Evolutionary conservation across 495 filamentous ascomycete species (phyloP).

Genomic region (Penicillium lividum): DNA sequence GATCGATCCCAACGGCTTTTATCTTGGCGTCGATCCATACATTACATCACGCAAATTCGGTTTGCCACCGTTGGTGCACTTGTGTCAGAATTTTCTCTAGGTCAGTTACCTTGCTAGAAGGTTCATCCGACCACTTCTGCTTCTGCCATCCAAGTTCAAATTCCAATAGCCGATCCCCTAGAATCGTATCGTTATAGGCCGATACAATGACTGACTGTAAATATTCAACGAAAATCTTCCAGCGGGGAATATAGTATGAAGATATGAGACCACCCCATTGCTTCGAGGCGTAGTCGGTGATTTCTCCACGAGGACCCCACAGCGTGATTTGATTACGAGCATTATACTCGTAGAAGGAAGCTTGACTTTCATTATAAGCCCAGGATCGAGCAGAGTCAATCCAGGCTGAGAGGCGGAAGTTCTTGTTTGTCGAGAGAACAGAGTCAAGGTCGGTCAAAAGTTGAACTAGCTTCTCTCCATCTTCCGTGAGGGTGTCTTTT

Average conservation of each 20-base stretch:
- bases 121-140: constrained; percentile 24
- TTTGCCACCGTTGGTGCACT: constrained; percentile 22
- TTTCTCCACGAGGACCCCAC: constrained; percentile 53
- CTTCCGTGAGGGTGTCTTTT: constrained; percentile 18
- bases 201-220: constrained; percentile 29
- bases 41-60: constrained; percentile 22
- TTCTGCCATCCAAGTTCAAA: constrained; percentile 48
- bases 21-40: not conserved
- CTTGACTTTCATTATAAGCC: constrained; percentile 25
- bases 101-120: constrained; percentile 9
- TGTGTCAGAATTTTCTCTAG: constrained; percentile 23
- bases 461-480: constrained; percentile 31
- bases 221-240: constrained; percentile 51
- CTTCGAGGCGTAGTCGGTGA: constrained; percentile 53
- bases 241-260: constrained; percentile 51
- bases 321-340: constrained; percentile 56
- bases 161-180: constrained; percentile 27
- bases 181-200: constrained; percentile 35
- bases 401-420: constrained; percentile 49
- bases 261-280: constrained; percentile 50
- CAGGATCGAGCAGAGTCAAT: constrained; percentile 41
- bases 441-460: constrained; percentile 42
- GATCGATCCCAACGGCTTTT: not conserved
- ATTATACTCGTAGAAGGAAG: constrained; percentile 50
- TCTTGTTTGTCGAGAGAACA: constrained; percentile 45